Percentiles rank a stretch among this genome's conserved stretches.
Evolutionary conservation across 2,329 filamentous ascomycete species (phyloP).

Genomic region (Penicillium hordei): DNA sequence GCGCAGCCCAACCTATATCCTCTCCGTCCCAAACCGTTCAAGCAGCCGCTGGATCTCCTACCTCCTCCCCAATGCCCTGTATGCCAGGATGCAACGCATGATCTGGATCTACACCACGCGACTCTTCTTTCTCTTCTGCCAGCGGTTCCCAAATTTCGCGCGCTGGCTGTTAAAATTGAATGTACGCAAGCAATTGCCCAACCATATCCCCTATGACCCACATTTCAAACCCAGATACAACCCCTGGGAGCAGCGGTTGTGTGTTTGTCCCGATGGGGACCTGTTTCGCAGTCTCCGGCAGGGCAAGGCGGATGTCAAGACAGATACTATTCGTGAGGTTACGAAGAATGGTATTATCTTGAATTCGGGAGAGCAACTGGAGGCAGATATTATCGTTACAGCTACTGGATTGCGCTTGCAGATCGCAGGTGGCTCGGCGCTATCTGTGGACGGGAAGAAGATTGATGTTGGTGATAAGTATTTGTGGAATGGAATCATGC

Average conservation of each 20-base stretch:
- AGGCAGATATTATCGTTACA: conserved; percentile 47
- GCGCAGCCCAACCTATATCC: conserved; percentile 70
- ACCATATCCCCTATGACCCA: conserved; percentile 54
- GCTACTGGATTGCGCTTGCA: conserved; percentile 47
- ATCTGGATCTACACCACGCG: conserved; percentile 52
- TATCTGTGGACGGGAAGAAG: conserved; percentile 41
- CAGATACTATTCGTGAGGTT: conserved; percentile 55
- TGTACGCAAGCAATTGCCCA: conserved; percentile 55
- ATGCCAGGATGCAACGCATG: conserved; percentile 38
- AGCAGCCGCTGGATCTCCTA: conserved; percentile 21
- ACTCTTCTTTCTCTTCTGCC: conserved; percentile 56
- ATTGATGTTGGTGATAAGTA: conserved; percentile 37
- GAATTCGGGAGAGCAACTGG: conserved; percentile 42
- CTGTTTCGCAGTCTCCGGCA: conserved; percentile 55
- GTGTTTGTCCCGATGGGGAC: conserved; percentile 63
- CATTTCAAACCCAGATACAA: conserved; percentile 66
- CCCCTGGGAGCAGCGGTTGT: conserved; percentile 74
- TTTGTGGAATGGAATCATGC: conserved; percentile 46
- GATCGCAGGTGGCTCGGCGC: conserved; percentile 37
- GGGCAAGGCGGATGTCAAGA: conserved; percentile 56
- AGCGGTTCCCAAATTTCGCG: conserved; percentile 53
- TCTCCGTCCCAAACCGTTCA: conserved; percentile 51
- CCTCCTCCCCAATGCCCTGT: conserved; percentile 41
- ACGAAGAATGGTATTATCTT: conserved; percentile 52
- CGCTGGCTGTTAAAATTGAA: conserved; percentile 49